phyloP scores from a whole-genome alignment of 345 rosid genomes.

The Dipteronia sinensis region DNA sequence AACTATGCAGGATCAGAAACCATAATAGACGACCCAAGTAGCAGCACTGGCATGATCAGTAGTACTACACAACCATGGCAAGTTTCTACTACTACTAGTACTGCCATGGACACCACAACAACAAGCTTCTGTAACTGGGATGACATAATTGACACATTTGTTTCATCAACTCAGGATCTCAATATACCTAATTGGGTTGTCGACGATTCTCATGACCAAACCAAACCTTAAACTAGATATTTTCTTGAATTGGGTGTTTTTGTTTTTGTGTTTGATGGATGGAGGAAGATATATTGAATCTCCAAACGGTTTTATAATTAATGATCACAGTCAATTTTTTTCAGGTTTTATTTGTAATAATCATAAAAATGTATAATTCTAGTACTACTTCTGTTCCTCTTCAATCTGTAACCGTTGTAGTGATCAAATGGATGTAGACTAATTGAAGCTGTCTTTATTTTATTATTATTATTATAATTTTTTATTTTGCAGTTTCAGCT shows the following conservation, averaged over 20 bases:
- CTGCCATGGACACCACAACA: constrained; percentile 30
- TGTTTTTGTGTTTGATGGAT: constrained; percentile 11
- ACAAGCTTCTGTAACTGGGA: constrained; percentile 60
- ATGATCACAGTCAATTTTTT: background rate
- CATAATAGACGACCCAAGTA: constrained; percentile 33
- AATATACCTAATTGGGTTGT: constrained; percentile 40
- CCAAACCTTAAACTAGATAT: constrained; percentile 42
- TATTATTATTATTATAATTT: constrained; percentile 4
- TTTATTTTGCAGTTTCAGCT: constrained; percentile 29
- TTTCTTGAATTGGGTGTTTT: background rate
- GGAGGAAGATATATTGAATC: background rate
- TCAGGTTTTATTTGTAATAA: constrained; percentile 6
- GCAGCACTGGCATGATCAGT: constrained; percentile 21
- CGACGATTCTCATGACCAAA: constrained; percentile 39
- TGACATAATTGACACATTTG: constrained; percentile 44
- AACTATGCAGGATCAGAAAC: constrained; percentile 20
- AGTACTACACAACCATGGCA: constrained; percentile 32
- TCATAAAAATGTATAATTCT: constrained; percentile 18
- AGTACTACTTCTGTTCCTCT: constrained; percentile 3
- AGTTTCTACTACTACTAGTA: constrained; percentile 4
- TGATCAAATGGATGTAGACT: constrained; percentile 17
- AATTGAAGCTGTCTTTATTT: constrained; percentile 29
- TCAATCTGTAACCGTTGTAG: constrained; percentile 12
- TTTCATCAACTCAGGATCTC: constrained; percentile 47
- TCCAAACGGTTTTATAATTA: too few species aligned